Evolutionary conservation across 768 basidiomycete species (phyloP), one percentile per base, ranked within the genome.

Genomic region (Infundibulicybe gibba): DNA sequence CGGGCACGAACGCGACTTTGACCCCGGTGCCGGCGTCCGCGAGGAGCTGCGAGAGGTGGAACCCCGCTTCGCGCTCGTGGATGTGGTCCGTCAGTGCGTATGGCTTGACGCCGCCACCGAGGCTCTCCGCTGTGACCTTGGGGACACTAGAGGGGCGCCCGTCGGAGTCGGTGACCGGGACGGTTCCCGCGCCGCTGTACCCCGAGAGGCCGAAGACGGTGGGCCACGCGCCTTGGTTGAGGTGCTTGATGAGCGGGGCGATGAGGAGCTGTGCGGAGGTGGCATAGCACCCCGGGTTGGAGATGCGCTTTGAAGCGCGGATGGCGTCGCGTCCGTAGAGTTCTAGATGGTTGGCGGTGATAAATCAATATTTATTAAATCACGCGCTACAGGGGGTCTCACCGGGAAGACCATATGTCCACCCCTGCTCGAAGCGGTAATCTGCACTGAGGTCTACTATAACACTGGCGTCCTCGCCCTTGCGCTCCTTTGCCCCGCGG

Each of bases 341-440:
- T 65, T 98, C 97, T 97, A 62, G 42, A 54, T 49, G 21, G 38
- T 43, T 44, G 25, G 41, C n/a, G 42, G 51, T 47, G 46, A 59
- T 54, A 52, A 64, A 62, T 48, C 67, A 58, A 49, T 53, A 62
- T 64, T 53, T 43, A 50, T 51, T 61, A 54, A 45, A 57, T 58
- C 41, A 60, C 56, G 57, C 41, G 47, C 47, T 43, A 42, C 32
- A 50, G 34, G n/a, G 41, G 40, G 55, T 72, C 93, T 91, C 80
- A 99, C 95, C 95, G 66, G 97, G 97, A 68, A 99, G 83, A 57
- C 97, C 97, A 63, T 99, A 99, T 53, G 89, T 89, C 97, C 97
- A 99, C 42, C 79, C 87, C 38, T 83, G 72, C 74, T 98, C 94
- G 64, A 98, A 98, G 54, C 97, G 75, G 66, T 91, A 93, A 66